Evolutionary conservation across 2,329 filamentous ascomycete species (phyloP).

Genomic region (Penicillium corylophilum): DNA sequence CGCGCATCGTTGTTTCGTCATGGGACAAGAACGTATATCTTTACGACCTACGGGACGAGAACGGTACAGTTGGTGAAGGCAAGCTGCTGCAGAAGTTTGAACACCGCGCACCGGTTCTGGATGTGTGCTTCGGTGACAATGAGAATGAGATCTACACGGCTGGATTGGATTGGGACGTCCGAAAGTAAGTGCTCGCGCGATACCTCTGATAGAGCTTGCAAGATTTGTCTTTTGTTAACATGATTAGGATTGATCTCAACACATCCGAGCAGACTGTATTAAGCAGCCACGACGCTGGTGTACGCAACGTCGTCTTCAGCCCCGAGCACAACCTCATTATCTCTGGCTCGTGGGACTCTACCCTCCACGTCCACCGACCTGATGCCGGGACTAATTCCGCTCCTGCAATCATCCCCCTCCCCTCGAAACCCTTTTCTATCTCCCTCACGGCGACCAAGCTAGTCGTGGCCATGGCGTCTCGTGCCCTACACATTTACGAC

Average conservation of each 20-base stretch:
- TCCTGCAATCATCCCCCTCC: slow-evolving; percentile 68
- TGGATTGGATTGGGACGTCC: slow-evolving; percentile 83
- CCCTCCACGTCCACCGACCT: slow-evolving; percentile 74
- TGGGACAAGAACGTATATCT: slow-evolving; percentile 93
- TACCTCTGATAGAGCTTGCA: slow-evolving; percentile 47
- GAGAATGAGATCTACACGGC: slow-evolving; percentile 83
- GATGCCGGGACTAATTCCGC: slow-evolving; percentile 47
- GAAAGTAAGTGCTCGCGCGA: slow-evolving; percentile 54
- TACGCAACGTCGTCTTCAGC: slow-evolving; percentile 81
- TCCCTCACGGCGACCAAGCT: slow-evolving; percentile 76
- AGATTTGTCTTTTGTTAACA: slow-evolving; percentile 46
- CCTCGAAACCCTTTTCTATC: slow-evolving; percentile 85
- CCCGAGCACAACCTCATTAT: slow-evolving; percentile 73
- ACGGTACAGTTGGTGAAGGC: slow-evolving; percentile 56
- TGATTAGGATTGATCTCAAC: slow-evolving; percentile 64
- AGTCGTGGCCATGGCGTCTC: slow-evolving; percentile 92
- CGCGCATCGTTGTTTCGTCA: slow-evolving; percentile 82
- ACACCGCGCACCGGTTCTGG: slow-evolving; percentile 80
- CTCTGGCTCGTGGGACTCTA: slow-evolving; percentile 91
- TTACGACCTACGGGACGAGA: slow-evolving; percentile 68
- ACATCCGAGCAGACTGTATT: slow-evolving; percentile 72
- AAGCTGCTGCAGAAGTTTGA: slow-evolving; percentile 71
- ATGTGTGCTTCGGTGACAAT: slow-evolving; percentile 83
- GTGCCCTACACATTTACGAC: slow-evolving; percentile 94
- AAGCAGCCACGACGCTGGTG: slow-evolving; percentile 75